Base-by-base conservation (phyloP, 2,329 filamentous ascomycete genomes). In the Curvularia sp. region DNA sequence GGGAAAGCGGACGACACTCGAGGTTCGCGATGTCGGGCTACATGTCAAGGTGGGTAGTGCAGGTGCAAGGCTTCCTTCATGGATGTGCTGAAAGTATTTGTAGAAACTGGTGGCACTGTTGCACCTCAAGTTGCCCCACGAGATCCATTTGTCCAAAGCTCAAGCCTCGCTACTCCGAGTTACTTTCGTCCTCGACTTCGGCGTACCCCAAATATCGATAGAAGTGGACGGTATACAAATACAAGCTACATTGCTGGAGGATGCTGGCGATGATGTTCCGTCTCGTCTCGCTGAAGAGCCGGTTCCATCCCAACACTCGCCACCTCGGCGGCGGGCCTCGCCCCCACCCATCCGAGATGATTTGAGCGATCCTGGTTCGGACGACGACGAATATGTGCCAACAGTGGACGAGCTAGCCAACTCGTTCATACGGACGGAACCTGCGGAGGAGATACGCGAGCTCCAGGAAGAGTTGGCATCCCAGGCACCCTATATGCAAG, bases 101-200 rank as follows among this genome's bases (percentile, higher is more conserved):
- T 64, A 96, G 92, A 95, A 94, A 86, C 84, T 97, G 55, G 85
- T 92, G 61, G 83, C 85, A 48, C 78, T 94, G 20, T 82, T 96
- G 4, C 86, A 89, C 67, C 86, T 97, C 35, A 73, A 74, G 43
- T 65, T 77, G 3, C 93, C 93, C 0, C 79, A 88, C 0, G 85
- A 86, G 5, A 86, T 95, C 71, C 83, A 86, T 60, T 81, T 97
- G 12, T 85, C 86, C 52, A 89, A 87, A 73, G 93, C 94, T 56
- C 88, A 88, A 64, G 87, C 97, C 52, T 80, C 90, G 2, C 82
- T 90, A 6, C 85, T 98, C 24, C 89, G 90, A 69, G 81, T 97
- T 53, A 96, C 90, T 7, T 85, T 98, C 50, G 92, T 94, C 12
- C 89, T 95, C 74, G 92, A 97, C 76, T 89, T 97, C 65, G 93